Percentiles rank a stretch among this genome's conserved stretches.
Evolutionary conservation across 1,284 basidiomycete genomes (phyloP).

Genomic region (Exobasidium cylindrosporum): DNA sequence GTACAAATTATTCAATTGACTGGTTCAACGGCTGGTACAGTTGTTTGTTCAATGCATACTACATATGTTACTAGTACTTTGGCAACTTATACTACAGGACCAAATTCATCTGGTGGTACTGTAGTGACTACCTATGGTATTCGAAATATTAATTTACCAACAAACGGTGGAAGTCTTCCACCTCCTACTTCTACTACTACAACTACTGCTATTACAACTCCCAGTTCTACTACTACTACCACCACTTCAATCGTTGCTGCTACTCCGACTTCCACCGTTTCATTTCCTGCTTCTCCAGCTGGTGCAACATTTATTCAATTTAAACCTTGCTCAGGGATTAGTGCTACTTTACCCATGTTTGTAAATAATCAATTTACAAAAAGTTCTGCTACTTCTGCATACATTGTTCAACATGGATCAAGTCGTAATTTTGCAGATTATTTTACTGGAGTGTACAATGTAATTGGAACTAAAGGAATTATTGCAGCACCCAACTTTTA

Average conservation of each 20-base stretch:
- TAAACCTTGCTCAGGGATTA: not conserved
- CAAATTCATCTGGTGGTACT: not conserved
- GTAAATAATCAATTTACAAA: slow-evolving; percentile 26
- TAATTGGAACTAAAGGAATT: slow-evolving; percentile 24
- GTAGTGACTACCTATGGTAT: not conserved
- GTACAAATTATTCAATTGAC: not conserved
- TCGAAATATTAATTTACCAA: not conserved
- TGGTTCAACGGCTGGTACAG: not conserved
- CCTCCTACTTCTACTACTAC: not conserved
- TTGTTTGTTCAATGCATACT: not conserved
- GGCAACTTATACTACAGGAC: not conserved
- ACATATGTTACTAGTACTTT: not conserved
- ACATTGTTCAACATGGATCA: slow-evolving; percentile 34
- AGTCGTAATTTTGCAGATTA: slow-evolving; percentile 28
- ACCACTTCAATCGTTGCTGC: too few relatives aligned
- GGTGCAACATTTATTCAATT: not conserved
- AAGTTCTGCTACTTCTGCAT: slow-evolving; percentile 18
- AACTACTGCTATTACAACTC: not conserved
- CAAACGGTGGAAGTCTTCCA: not conserved
- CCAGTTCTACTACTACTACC: not conserved
- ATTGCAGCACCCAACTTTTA: slow-evolving; percentile 30
- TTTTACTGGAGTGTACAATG: slow-evolving; percentile 25
- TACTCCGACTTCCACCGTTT: too few relatives aligned
- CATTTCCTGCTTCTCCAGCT: not conserved
- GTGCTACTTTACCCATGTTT: slow-evolving; percentile 22